These are phyloP conservation scores for Aspergillus pseudonomiae DNA, from an alignment of 2,329 filamentous ascomycete species.

Conservation along the genomic window DNA sequence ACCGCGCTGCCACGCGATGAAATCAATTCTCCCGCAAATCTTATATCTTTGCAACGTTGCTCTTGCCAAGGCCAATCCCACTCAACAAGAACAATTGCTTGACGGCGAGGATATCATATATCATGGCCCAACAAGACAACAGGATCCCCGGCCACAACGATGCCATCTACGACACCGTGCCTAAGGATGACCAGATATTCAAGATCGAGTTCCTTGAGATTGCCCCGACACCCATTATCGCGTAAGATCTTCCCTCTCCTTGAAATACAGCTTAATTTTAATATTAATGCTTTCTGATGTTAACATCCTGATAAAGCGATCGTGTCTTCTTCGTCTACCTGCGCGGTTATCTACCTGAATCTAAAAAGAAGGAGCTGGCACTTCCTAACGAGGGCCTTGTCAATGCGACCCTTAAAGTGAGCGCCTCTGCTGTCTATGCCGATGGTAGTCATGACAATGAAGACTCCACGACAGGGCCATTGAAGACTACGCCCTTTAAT, in stretches of 20 bases:
- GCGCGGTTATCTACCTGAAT: constrained; percentile 14
- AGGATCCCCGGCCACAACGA: constrained; percentile 16
- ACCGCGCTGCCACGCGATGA: background rate
- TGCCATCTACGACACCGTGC: constrained; percentile 18
- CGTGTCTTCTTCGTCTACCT: constrained; percentile 19
- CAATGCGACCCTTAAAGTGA: constrained; percentile 16
- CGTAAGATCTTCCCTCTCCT: background rate
- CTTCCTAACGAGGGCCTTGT: constrained; percentile 16
- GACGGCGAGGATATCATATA: constrained; percentile 9
- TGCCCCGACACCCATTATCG: background rate
- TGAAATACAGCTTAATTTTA: background rate
- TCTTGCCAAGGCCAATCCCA: constrained; percentile 8
- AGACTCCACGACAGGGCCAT: constrained; percentile 10
- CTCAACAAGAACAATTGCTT: background rate
- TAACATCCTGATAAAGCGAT: constrained; percentile 11
- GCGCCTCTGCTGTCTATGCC: constrained; percentile 15
- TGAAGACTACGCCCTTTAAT: constrained; percentile 15
- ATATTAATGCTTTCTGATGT: background rate
- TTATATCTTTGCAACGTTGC: constrained; percentile 11
- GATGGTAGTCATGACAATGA: constrained; percentile 11
- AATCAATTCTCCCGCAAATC: background rate
- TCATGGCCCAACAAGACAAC: constrained; percentile 12
- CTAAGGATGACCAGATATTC: constrained; percentile 15
- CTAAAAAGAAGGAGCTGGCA: constrained; percentile 17
- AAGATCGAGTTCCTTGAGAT: constrained; percentile 5